Conservation (phyloP, 2,329 filamentous ascomycete species). For the Colletotrichum sp. region DNA sequence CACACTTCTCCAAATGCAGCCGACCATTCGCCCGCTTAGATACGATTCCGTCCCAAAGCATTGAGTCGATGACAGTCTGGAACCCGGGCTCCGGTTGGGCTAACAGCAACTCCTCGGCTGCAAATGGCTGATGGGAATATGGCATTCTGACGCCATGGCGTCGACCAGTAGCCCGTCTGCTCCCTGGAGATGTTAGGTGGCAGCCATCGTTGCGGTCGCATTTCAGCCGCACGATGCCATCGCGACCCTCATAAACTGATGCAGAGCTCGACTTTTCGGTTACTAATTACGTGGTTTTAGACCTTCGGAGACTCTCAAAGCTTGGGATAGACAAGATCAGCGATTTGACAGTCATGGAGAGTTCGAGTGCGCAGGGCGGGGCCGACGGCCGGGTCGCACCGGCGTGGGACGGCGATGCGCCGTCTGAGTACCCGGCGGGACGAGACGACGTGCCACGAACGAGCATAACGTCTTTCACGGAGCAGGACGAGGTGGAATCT, state of each 20-base stretch:
- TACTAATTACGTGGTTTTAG: too few relatives aligned
- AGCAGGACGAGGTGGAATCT: neutral
- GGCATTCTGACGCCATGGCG: neutral
- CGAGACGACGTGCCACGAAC: neutral
- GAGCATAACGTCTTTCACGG: neutral
- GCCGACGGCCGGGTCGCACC: neutral
- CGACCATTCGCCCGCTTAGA: neutral
- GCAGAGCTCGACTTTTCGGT: neutral
- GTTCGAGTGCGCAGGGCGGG: neutral
- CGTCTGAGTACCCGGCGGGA: neutral
- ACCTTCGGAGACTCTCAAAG: too few relatives aligned
- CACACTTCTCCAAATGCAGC: neutral
- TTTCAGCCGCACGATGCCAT: neutral
- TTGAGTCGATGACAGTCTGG: neutral
- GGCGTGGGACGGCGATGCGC: neutral
- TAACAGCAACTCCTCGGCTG: neutral
- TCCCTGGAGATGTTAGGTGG: neutral
- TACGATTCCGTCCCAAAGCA: neutral
- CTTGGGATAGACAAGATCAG: fast-evolving
- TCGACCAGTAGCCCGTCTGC: neutral
- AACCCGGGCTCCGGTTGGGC: neutral
- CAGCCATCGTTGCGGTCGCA: neutral
- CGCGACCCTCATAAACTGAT: neutral
- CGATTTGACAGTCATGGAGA: neutral
- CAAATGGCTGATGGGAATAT: neutral